phyloP scores from a whole-genome alignment of 805 yeast species.

The Ogataea siamensis region DNA sequence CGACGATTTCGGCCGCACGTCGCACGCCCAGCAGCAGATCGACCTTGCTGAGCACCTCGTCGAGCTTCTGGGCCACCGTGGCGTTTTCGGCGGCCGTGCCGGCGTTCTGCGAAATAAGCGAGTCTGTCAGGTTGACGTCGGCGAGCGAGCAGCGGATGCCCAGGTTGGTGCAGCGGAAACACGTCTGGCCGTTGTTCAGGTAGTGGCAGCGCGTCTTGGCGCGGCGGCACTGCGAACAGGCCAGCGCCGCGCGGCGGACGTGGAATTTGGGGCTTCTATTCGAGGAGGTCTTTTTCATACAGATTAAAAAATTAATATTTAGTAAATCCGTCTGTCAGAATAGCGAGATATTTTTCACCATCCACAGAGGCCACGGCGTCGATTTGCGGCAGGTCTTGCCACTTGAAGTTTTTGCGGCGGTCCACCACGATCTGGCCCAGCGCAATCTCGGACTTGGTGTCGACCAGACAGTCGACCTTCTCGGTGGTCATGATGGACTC shows the following conservation, averaged over 20 bases:
- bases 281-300: conserved; percentile 2
- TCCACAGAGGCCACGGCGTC: conserved; percentile 25
- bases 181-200: conserved; percentile 21
- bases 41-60: conserved; percentile 4
- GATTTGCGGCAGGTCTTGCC: conserved; percentile 23
- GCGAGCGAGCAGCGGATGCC: conserved; percentile 23
- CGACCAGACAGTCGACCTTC: conserved; percentile 24
- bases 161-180: conserved; percentile 29
- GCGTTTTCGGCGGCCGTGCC: neutral
- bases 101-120: conserved; percentile 8
- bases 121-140: conserved; percentile 8
- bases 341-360: conserved; percentile 23
- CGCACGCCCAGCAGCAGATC: conserved; percentile 5
- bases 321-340: conserved; percentile 17
- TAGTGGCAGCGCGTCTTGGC: conserved; percentile 30
- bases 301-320: conserved; percentile 5
- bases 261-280: conserved; percentile 7
- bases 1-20: conserved; percentile 3
- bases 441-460: conserved; percentile 25
- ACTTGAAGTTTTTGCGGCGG: conserved; percentile 28
- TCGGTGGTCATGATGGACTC: conserved; percentile 24
- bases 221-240: conserved; percentile 27
- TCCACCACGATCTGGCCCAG: conserved; percentile 29
- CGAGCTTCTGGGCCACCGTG: conserved; percentile 3
- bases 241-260: conserved; percentile 14